These are phyloP conservation scores for Lachancea sp. DNA, from an alignment of 805 yeast species.

Conservation along the genomic window DNA sequence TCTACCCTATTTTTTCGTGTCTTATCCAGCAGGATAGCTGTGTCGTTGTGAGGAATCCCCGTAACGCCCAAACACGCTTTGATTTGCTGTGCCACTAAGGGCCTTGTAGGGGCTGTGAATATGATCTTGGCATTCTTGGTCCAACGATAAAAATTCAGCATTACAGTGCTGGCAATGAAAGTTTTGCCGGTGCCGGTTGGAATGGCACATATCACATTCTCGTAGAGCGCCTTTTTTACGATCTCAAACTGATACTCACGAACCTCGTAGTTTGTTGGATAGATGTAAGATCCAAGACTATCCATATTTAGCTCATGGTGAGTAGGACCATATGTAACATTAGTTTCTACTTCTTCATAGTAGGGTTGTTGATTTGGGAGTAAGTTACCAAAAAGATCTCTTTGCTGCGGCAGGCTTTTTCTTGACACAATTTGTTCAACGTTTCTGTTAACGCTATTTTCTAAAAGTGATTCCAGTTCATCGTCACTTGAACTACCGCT, in stretches of 20 bases:
- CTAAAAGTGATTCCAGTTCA: constrained; percentile 30
- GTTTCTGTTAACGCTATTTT: constrained; percentile 30
- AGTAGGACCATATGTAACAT: constrained; percentile 37
- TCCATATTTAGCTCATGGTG: constrained; percentile 44
- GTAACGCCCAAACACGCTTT: constrained; percentile 85
- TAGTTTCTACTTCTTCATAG: constrained; percentile 36
- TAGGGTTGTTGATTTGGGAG: constrained; percentile 26
- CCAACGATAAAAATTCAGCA: constrained; percentile 88
- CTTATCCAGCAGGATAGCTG: constrained; percentile 68
- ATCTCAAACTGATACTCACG: constrained; percentile 88
- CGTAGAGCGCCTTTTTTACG: constrained; percentile 60
- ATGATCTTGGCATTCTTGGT: constrained; percentile 70
- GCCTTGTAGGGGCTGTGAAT: constrained; percentile 96
- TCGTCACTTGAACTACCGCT: constrained; percentile 22
- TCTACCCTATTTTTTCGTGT: constrained; percentile 56
- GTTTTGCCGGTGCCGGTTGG: constrained; percentile 99
- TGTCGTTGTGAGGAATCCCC: constrained; percentile 69
- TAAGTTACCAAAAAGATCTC: constrained; percentile 31
- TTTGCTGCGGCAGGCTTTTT: constrained; percentile 31
- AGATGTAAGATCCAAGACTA: constrained; percentile 47
- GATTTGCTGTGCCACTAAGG: constrained; percentile 93
- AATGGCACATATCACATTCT: constrained; percentile 77
- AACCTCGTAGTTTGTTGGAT: constrained; percentile 78
- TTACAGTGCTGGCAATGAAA: constrained; percentile 88
- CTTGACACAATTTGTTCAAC: constrained; percentile 29